Evolutionary conservation across 345 rosid species (phyloP), one percentile per base, ranked within the genome.

Genomic region (Camelina laxa): DNA sequence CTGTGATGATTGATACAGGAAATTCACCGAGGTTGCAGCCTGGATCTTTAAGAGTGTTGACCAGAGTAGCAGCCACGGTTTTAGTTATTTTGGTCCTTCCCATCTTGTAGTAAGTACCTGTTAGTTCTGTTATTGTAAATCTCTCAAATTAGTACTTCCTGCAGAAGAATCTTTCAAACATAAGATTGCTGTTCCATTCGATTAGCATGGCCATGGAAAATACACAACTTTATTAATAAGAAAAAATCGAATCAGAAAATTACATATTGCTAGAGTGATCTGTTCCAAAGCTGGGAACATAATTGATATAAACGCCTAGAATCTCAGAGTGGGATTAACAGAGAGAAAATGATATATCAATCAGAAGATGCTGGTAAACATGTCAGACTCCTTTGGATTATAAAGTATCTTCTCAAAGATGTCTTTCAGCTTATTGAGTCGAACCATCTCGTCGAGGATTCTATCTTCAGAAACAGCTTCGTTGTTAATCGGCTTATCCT

Each of bases 1-100:
- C 91, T 14, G 53, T 87, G 14, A 89, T 91, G 95, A 84, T 87
- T 61, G 82, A 78, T 24, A 60, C 62, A 10, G 88, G 76, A 16
- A 3, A 58, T 12, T 73, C 87, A 36, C 30, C 72, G 38, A 48
- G 24, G 49, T 36, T 39, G 35, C 75, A 72, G 9, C 72, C 65
- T 35, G 55, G 56, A 71, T 24, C 74, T 56, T 62, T 42, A 15
- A 61, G 60, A 33, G 30, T 59, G 22, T 38, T 81, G 6, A 41
- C 41, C 7, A 67, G 70, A 75, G 36, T 58, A 14, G 19, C 10
- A 4, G 79, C 31, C 6, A 48, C 11, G 33, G 75, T 60, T n/a
- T 73, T 58, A 22, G 15, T 72, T 36, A 41, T 77, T 15, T 76
- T 80, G 55, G 54, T 67, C 16, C 27, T 82, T 54, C 42, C 59